Conservation (phyloP, 2,329 filamentous ascomycete species). For the Diaporthe australafricana region DNA sequence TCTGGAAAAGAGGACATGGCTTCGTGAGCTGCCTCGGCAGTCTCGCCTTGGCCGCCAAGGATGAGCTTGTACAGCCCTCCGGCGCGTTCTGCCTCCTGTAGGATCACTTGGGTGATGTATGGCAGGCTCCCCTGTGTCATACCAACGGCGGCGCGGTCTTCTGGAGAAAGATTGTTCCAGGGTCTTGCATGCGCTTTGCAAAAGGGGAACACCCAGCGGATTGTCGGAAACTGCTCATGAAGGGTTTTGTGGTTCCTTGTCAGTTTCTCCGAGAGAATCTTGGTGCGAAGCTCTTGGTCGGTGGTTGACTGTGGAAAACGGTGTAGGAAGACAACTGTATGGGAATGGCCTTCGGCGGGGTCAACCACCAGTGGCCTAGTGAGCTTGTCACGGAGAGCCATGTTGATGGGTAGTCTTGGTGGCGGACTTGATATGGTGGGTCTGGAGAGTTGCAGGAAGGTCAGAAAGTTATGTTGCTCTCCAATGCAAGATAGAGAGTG, state of each 20-base stretch:
- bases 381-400: slow-evolving; percentile 34
- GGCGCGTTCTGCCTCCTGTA: slow-evolving; percentile 36
- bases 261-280: slow-evolving; percentile 37
- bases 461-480: no score
- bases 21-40: slow-evolving; percentile 39
- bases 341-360: slow-evolving; percentile 36
- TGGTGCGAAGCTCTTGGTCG: slow-evolving; percentile 34
- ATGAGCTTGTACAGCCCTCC: slow-evolving; percentile 38
- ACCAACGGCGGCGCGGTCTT: slow-evolving; percentile 29
- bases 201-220: slow-evolving; percentile 40
- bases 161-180: slow-evolving; percentile 32
- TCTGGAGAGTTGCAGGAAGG: no score
- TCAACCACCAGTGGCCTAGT: slow-evolving; percentile 36
- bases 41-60: slow-evolving; percentile 40
- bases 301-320: slow-evolving; percentile 34
- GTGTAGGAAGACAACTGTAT: slow-evolving; percentile 41
- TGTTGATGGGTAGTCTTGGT: background rate
- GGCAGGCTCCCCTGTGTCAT: slow-evolving; percentile 31
- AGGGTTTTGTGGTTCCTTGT: slow-evolving; percentile 36
- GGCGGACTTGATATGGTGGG: background rate
- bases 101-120: slow-evolving; percentile 40
- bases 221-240: slow-evolving; percentile 35
- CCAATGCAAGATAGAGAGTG: no score
- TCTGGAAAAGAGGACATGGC: slow-evolving; percentile 37
- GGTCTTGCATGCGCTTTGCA: slow-evolving; percentile 35